These are phyloP conservation scores for Capsicum chinense DNA, from an alignment of 257 asterid genomes.

Conservation along the genomic window DNA sequence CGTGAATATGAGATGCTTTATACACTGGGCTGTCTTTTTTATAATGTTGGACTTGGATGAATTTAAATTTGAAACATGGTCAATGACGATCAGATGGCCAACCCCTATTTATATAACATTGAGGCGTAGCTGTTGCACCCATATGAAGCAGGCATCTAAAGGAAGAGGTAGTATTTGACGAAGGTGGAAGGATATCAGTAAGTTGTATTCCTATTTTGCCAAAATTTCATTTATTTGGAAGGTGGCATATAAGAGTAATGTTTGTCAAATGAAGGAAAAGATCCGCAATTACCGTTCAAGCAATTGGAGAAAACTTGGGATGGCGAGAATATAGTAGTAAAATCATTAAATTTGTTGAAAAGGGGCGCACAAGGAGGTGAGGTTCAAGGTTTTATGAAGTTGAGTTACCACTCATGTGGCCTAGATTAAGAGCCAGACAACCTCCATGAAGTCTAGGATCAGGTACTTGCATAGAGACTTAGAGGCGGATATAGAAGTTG, in stretches of 20 bases:
- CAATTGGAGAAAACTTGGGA: not conserved
- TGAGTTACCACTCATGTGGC: not conserved
- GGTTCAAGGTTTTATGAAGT: not conserved
- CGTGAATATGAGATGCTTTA: not conserved
- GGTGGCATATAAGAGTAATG: not conserved
- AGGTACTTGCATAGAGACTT: not conserved
- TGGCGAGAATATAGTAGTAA: not conserved
- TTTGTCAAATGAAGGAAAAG: not conserved
- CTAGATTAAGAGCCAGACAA: not conserved
- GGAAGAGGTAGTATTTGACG: not conserved
- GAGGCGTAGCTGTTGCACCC: not conserved
- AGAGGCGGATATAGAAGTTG: not conserved
- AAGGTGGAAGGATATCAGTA: not conserved
- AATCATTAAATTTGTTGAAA: not conserved
- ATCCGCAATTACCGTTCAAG: not conserved
- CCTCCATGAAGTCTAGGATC: conserved; percentile 9
- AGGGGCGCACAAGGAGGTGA: not conserved
- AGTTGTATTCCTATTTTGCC: not conserved
- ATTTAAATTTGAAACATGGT: not conserved
- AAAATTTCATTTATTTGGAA: not conserved
- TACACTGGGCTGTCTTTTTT: not conserved
- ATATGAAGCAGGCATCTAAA: not conserved
- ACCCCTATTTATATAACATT: not conserved
- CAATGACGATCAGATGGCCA: not conserved
- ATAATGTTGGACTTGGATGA: not conserved